Base-by-base conservation (phyloP, 192 early-diverging fungal species). In the Backusella westeae region DNA sequence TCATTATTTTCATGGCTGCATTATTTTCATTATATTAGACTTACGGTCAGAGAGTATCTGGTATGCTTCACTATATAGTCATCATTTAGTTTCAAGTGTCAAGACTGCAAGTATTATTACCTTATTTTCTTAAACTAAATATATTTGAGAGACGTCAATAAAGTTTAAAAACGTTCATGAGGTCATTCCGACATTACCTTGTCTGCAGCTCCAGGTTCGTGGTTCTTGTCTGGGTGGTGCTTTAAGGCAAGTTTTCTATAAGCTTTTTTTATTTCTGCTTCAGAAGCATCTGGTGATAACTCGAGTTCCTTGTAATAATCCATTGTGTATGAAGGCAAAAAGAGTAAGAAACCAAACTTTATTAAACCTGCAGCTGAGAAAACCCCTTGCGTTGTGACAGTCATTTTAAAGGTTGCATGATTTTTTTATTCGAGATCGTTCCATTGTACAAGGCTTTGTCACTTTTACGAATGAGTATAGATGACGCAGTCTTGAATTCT, bases 281-380 rank as follows among this genome's bases (percentile, higher is more conserved):
- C 86, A 32, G 85, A 77, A 4, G 93, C 93, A 35, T 82, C 76
- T 63, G 85, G 78, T 65, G 80, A 72, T 9, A 95, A 82, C 12
- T 88, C 92, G 14, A 96, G 87, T 69, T 90, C 83, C 14, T 90
- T 87, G 84, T 96, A 96, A 82, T 91, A 93, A n/a, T 71, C 59
- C 32, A 67, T 76, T 52, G 44, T 23, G 32, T 59, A 36, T 14
- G 34, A 67, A 70, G n/a, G 42, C 10, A 49, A 49, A 35, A 35
- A 44, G 29, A 21, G 21, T n/a, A 68, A 5, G 42, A 26, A 10
- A 63, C 6, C 6, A 70, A 34, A 1, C 10, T 23, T 34, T 49
- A 36, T 46, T 23, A 38, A n/a, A 38, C 8, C n/a, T 4, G n/a
- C 53, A 5, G 53, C 1, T 23, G 42, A 19, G 21, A 10, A 56